Percentiles rank a stretch among this genome's conserved stretches.
Evolutionary conservation across 1,284 basidiomycete genomes (phyloP).

Genomic region (Mycosarcoma mackinlayi): DNA sequence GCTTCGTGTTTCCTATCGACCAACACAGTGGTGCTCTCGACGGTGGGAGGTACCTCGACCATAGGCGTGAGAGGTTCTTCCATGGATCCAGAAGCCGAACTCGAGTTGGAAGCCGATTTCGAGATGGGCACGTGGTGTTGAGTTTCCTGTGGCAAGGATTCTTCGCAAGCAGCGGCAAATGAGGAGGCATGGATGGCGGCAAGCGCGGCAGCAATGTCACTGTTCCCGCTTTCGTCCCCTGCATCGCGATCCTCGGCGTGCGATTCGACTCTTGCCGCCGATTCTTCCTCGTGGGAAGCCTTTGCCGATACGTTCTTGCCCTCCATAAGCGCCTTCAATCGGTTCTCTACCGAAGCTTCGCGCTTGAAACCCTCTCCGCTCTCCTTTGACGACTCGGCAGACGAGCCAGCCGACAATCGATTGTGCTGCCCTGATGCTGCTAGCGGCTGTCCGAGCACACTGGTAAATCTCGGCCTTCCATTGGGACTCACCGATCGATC

Average conservation of each 20-base stretch:
- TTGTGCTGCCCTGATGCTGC: constrained; percentile 11
- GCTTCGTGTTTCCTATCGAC: background rate
- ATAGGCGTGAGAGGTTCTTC: constrained; percentile 27
- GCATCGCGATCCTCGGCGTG: constrained; percentile 13
- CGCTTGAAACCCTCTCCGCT: constrained; percentile 15
- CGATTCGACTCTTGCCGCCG: background rate
- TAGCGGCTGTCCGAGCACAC: constrained; percentile 56
- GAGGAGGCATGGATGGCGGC: constrained; percentile 23
- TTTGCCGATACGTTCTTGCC: constrained; percentile 1
- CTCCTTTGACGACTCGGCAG: background rate
- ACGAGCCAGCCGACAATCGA: constrained; percentile 35
- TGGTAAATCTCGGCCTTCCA: constrained; percentile 54
- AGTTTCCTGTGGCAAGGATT: too few relatives aligned
- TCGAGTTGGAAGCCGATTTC: constrained; percentile 23
- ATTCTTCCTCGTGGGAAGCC: background rate
- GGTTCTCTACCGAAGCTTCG: constrained; percentile 45
- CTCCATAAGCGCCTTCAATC: constrained; percentile 54
- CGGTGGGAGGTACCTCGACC: constrained; percentile 5
- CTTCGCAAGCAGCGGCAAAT: background rate
- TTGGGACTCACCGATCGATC: constrained; percentile 44
- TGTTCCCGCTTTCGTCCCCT: constrained; percentile 24
- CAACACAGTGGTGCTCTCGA: constrained; percentile 1
- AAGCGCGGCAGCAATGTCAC: constrained; percentile 27
- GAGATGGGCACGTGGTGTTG: constrained; percentile 16
- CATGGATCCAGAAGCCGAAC: constrained; percentile 4